Base-by-base conservation (phyloP, 2,329 filamentous ascomycete genomes). In the Ophiosphaerella narmari region DNA sequence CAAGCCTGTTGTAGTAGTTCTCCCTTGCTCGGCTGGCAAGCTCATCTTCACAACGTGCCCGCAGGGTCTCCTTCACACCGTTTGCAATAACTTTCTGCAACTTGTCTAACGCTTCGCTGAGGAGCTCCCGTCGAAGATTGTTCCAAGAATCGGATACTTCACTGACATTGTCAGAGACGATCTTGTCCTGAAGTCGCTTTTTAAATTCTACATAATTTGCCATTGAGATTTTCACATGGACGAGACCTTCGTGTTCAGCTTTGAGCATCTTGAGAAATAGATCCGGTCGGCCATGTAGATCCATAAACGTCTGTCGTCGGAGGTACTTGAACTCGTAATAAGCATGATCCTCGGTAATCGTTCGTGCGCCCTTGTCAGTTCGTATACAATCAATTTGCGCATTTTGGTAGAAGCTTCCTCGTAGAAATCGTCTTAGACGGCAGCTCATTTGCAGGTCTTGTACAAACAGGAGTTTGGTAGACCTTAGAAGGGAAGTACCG, bases 291-390 rank as follows among this genome's bases (percentile, higher is more conserved):
- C 86, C 85, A 2, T 91, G 88, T 51, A 97, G 83, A 59, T 94
- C 89, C 36, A 80, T 79, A 54, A 97, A 88, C 7, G 90, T 89
- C 73, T 97, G 92, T 63, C 94, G 91, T 57, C 91, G 86, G 16
- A 99, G 81, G 64, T 99, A 99, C 74, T 99, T 96, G 78, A 99
- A 90, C 73, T 97, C 94, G 70, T 97, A 97, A 74, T 95, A 97
- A 0, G 91, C 91, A 66, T 97, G 92, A 21, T 94, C 86, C 54
- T 97, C 93, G 63, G 96, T 92, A 61, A 99, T 97, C 67, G 90
- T 90, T 49, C 90, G 89, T 45, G 97, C 78, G 24, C 94, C 94
- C 75, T 97, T 99, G 52, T 97, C 92, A 0, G 94, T 99, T 47
- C 94, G 86, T 54, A 85, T 85, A 71, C 92, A 96, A 76, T 93